Base-by-base conservation (phyloP, 2,329 filamentous ascomycete species). In the Botrytis squamosa region DNA sequence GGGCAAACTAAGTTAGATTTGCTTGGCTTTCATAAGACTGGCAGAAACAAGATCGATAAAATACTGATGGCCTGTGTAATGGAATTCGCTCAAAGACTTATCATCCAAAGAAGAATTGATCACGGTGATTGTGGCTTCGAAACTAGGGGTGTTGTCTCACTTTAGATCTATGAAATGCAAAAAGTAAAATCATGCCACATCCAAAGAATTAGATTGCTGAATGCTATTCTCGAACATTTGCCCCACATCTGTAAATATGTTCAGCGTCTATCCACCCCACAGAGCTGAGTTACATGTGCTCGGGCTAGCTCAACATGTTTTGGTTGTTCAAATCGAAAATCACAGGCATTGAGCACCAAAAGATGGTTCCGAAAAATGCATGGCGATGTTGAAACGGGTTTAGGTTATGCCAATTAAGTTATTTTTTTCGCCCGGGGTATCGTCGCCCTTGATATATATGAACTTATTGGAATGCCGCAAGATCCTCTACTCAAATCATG, bases 181-280 rank as follows among this genome's bases (percentile, higher is more conserved):
- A 4, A 46, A 3, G 44, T 22, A 20, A 22, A 0, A 46, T 9
- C 7, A 46, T 46, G 44, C 44, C 20, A 46, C 44, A 46, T 22
- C 44, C 7, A 46, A 46, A 22, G 3, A 9, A 22, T 22, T 9
- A 9, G 18, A 22, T 9, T 9, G 14, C 44, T 46, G 20, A 46
- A 46, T 46, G 8, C 9, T 22, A 46, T 46, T 2, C 0, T 52
- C 49, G 4, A 52, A n/a, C 4, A n/a, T 52, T 52, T 7, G 25
- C 25, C 22, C 22, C 22, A n/a, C 22, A n/a, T 10, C 8, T 3
- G 4, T 14, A 4, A 14, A 20, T 46, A 4, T 52, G n/a, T 52
- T 3, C 25, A 12, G 10, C 0, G 4, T 1, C 49, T n/a, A 14
- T 12, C 10, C 0, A 52, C 2, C 5, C 22, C 10, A 52, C 6